Conservation (phyloP, 139 green algal species). For the Chlamydomonas urium region DNA sequence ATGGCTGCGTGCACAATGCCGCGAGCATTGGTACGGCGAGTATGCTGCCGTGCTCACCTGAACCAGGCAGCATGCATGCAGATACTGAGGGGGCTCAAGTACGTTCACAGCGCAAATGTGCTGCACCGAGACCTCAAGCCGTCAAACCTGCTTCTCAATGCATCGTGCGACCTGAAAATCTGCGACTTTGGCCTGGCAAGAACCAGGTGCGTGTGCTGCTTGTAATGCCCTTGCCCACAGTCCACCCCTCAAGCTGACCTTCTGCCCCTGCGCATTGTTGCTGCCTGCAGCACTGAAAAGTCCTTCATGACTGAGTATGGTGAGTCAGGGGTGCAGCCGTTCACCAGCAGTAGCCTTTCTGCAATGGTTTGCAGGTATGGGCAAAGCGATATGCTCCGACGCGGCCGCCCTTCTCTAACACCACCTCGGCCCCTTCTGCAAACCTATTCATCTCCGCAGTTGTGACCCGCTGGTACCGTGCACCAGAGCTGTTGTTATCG, state of each 20-base stretch:
- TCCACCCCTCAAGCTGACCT: too few species aligned
- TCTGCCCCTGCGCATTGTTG: too few species aligned
- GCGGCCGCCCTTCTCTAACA: too few species aligned
- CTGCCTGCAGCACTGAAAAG: conserved; percentile 69
- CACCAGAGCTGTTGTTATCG: conserved; percentile 89
- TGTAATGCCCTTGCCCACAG: not conserved
- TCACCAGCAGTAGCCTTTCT: too few species aligned
- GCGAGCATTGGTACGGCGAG: too few species aligned
- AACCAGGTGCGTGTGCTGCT: conserved; percentile 48
- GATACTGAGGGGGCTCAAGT: conserved; percentile 88
- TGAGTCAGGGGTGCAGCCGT: too few species aligned
- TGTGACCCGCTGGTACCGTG: conserved; percentile 93
- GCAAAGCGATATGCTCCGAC: too few species aligned
- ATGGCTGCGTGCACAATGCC: too few species aligned
- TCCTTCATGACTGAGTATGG: conserved; percentile 95
- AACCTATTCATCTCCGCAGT: conserved; percentile 42
- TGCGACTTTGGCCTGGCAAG: conserved; percentile 95
- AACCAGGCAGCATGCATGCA: conserved; percentile 42
- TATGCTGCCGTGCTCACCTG: too few species aligned
- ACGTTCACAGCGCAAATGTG: conserved; percentile 86
- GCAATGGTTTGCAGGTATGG: too few species aligned
- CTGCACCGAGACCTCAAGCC: conserved; percentile 97
- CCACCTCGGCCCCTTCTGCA: too few species aligned
- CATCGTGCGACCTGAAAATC: conserved; percentile 96
- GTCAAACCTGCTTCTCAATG: conserved; percentile 95